Percentiles rank a stretch among this genome's conserved stretches.
Conservation (phyloP, 2,329 filamentous ascomycete genomes). For the Myriosclerotinia scirpicola region DNA sequence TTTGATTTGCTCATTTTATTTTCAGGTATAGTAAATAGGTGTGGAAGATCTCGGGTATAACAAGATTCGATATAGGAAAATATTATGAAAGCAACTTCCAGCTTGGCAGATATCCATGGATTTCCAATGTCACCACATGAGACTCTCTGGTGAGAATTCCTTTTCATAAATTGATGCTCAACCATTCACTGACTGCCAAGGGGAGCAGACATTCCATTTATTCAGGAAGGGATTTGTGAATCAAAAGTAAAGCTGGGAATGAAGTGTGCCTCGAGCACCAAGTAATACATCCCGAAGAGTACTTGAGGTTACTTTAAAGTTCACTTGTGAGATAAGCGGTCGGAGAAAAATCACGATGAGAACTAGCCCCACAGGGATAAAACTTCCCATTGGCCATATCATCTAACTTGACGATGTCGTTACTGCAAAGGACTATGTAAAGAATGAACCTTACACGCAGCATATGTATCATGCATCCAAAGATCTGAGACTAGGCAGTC, state of each 20-base stretch:
- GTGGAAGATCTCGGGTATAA: not conserved
- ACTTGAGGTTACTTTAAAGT: not conserved
- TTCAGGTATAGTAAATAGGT: not conserved
- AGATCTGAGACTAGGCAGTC: not conserved
- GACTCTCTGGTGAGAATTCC: not conserved
- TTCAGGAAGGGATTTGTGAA: not conserved
- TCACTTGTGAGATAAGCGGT: not conserved
- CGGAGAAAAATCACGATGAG: not conserved
- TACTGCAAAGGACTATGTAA: not conserved
- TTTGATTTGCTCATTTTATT: not conserved
- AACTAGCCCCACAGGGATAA: not conserved
- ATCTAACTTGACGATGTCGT: not conserved
- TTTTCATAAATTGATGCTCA: not conserved
- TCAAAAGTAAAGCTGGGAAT: not conserved
- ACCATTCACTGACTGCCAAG: not conserved
- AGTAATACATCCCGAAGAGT: no score
- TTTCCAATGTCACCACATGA: not conserved
- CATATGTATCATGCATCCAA: not conserved
- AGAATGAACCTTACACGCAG: not conserved
- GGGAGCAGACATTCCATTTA: not conserved
- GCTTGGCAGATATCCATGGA: not conserved
- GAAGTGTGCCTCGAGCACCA: not conserved
- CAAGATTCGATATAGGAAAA: not conserved
- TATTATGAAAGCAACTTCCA: not conserved
- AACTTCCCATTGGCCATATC: not conserved